phyloP scores from a whole-genome alignment of 768 basidiomycete species.

The Filobasidium floriforme region DNA sequence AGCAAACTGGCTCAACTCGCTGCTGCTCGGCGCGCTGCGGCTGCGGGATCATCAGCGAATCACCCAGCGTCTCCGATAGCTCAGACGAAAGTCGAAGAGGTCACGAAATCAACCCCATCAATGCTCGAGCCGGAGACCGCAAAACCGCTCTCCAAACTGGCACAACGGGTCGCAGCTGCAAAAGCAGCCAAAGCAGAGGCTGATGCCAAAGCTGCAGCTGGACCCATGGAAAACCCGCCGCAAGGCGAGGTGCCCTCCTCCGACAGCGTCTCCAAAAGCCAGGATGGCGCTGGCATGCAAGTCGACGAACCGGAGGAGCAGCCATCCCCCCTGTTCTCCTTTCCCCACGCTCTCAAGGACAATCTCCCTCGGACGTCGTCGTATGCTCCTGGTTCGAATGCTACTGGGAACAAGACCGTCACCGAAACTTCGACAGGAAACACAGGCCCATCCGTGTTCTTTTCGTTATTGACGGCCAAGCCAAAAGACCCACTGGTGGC shows the following conservation, averaged over 20 bases:
- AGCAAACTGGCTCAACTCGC: constrained; percentile 45
- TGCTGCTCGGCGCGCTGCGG: constrained; percentile 36
- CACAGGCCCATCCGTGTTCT: constrained; percentile 27
- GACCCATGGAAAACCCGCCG: background rate
- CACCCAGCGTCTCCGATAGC: background rate
- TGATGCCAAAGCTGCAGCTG: constrained; percentile 14
- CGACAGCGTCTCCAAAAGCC: too few species aligned
- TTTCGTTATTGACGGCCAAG: constrained; percentile 32
- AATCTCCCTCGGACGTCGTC: background rate
- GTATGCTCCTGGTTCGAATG: background rate
- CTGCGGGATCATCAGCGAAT: constrained; percentile 24
- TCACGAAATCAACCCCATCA: too few species aligned
- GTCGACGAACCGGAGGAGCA: background rate
- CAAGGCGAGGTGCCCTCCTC: too few species aligned
- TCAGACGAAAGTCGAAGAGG: too few species aligned
- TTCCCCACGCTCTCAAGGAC: constrained; percentile 4
- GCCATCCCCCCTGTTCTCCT: constrained; percentile 26
- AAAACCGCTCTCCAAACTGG: constrained; percentile 47
- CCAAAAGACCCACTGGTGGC: constrained; percentile 9
- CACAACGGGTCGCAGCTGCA: constrained; percentile 42
- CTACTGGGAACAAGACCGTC: too few species aligned
- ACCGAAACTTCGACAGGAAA: too few species aligned
- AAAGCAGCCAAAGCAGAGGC: constrained; percentile 31
- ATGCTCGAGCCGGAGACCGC: background rate
- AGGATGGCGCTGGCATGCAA: constrained; percentile 4